phyloP scores from a whole-genome alignment of 148 eudicot genomes.

The Rhododendron williamsianum region DNA sequence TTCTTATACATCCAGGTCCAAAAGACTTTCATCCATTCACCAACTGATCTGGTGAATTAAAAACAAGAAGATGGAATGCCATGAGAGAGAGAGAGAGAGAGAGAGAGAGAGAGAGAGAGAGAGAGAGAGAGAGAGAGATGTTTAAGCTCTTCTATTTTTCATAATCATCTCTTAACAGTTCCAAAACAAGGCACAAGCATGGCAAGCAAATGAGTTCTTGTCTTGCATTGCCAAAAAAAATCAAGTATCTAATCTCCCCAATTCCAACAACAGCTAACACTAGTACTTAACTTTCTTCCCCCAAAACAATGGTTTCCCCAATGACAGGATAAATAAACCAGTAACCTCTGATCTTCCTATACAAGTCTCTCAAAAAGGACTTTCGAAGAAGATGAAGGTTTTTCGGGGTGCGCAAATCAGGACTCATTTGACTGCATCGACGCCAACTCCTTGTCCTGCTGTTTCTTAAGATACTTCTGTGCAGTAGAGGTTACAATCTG shows the following conservation, averaged over 20 bases:
- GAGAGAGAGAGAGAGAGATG: neutral
- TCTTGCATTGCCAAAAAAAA: slow-evolving; percentile 14
- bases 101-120: neutral
- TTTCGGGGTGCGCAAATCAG: neutral
- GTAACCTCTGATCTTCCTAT: neutral
- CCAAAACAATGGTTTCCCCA: neutral
- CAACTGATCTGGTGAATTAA: neutral
- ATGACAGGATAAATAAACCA: neutral
- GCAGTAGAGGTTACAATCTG: slow-evolving; percentile 22
- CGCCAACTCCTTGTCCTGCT: slow-evolving; percentile 18
- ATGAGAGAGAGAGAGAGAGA: neutral
- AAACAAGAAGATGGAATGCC: neutral
- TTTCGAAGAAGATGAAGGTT: neutral
- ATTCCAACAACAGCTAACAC: neutral
- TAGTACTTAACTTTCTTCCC: neutral
- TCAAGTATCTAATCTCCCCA: neutral
- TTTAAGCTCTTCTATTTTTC: neutral
- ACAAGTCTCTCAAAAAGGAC: slow-evolving; percentile 10
- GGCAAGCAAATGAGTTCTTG: slow-evolving; percentile 9
- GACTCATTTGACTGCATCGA: slow-evolving; percentile 10
- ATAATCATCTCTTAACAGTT: neutral
- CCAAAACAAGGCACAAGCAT: neutral
- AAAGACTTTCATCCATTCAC: neutral
- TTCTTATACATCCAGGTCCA: neutral
- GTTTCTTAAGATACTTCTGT: slow-evolving; percentile 19